Percentiles rank a stretch among this genome's conserved stretches.
Conservation (phyloP, 371 early-diverging fungal genomes). For the Rhizomucor miehei region DNA sequence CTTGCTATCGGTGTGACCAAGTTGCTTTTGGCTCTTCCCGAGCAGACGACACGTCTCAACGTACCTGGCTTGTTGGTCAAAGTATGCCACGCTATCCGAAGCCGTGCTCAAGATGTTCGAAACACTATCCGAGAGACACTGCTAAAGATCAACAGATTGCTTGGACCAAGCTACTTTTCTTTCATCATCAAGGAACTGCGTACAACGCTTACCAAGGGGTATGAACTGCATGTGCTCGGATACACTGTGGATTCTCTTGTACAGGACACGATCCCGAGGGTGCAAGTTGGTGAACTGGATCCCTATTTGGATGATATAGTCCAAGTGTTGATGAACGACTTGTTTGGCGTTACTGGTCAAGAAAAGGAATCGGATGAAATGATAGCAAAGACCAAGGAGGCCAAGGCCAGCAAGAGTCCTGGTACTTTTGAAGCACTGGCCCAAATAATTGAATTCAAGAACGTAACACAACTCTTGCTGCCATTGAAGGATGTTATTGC, state of each 20-base stretch:
- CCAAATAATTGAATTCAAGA: conserved; percentile 60
- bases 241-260: conserved; percentile 86
- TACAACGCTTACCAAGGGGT: conserved; percentile 79
- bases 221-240: conserved; percentile 89
- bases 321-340: conserved; percentile 75
- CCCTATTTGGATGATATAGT: conserved; percentile 69
- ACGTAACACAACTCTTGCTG: conserved; percentile 65
- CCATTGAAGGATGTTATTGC: conserved; percentile 88
- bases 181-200: conserved; percentile 87
- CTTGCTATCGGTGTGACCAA: conserved; percentile 85
- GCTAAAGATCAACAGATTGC: conserved; percentile 76
- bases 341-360: conserved; percentile 87
- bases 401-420: conserved; percentile 75
- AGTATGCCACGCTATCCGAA: conserved; percentile 83
- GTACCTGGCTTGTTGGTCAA: conserved; percentile 83
- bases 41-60: conserved; percentile 67
- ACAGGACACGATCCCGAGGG: conserved; percentile 55
- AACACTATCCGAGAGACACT: conserved; percentile 85
- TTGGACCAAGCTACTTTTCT: conserved; percentile 82
- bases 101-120: conserved; percentile 80
- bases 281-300: conserved; percentile 77
- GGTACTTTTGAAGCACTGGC: conserved; percentile 82
- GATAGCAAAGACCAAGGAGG: conserved; percentile 86
- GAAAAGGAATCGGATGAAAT: conserved; percentile 91
- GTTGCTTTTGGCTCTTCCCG: conserved; percentile 78